These are phyloP conservation scores for Nemania sp. DNA, from an alignment of 2,329 filamentous ascomycete genomes.

Conservation along the genomic window DNA sequence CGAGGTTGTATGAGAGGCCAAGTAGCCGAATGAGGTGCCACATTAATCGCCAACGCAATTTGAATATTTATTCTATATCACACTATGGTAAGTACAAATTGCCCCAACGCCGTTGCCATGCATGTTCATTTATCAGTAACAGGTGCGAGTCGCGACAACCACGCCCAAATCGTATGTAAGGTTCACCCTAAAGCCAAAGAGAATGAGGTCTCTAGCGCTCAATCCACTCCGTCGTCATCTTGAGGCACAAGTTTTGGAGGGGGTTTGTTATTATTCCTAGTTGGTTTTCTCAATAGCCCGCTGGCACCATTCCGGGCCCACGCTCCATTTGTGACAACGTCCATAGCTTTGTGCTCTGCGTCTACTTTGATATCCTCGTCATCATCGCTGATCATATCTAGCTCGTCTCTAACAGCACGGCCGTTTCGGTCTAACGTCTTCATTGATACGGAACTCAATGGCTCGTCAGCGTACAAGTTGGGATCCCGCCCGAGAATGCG, in stretches of 20 bases:
- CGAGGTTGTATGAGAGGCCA: not conserved
- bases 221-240: conserved; percentile 40
- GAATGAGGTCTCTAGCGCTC: conserved; percentile 6
- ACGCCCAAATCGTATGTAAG: conserved; percentile 13
- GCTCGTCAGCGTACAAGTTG: conserved; percentile 64
- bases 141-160: conserved; percentile 6
- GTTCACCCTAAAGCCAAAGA: not conserved
- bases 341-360: conserved; percentile 56
- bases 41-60: conserved; percentile 5
- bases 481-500: conserved; percentile 69
- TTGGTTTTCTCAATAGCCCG: conserved; percentile 49
- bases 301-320: conserved; percentile 54
- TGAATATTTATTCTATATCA: conserved; percentile 11
- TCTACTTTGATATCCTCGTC: conserved; percentile 48
- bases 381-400: conserved; percentile 49
- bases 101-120: conserved; percentile 26
- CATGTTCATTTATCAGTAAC: conserved; percentile 19
- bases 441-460: conserved; percentile 58
- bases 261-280: conserved; percentile 30
- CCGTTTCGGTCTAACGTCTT: conserved; percentile 61
- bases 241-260: conserved; percentile 31
- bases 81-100: conserved; percentile 22
- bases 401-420: conserved; percentile 57
- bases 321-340: conserved; percentile 56
- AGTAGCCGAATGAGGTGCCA: not conserved